Conservation (phyloP, 768 basidiomycete species). For the Boletus rubescentipes region DNA sequence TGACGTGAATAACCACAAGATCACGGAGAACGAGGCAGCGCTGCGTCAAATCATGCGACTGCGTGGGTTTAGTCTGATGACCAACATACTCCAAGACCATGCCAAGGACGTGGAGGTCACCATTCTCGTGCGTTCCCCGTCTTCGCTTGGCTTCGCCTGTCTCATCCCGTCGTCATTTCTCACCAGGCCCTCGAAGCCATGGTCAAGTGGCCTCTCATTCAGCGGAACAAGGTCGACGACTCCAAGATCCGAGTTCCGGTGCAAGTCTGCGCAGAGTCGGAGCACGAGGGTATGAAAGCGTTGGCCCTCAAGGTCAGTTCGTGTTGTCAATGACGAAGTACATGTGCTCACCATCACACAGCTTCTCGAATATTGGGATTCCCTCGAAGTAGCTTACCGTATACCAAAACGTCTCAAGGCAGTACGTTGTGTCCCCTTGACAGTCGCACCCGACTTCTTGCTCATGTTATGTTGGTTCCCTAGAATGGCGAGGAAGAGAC, state of each 20-base stretch:
- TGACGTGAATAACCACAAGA: constrained; percentile 43
- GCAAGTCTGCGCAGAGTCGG: constrained; percentile 48
- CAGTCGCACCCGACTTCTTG: not conserved
- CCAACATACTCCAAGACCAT: constrained; percentile 80
- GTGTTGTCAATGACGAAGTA: not conserved
- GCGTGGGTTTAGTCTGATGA: constrained; percentile 92
- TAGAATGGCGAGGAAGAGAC: constrained; percentile 35
- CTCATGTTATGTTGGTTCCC: not conserved
- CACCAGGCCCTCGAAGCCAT: constrained; percentile 64
- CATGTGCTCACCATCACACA: too few species aligned
- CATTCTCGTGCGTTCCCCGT: constrained; percentile 52
- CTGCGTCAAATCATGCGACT: constrained; percentile 85
- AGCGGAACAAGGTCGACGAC: constrained; percentile 91
- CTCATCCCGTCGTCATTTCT: not conserved
- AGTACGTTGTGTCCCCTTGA: constrained; percentile 25
- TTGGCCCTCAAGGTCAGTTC: constrained; percentile 61
- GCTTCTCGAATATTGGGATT: constrained; percentile 81
- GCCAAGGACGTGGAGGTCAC: constrained; percentile 66
- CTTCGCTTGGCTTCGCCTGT: not conserved
- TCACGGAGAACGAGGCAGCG: constrained; percentile 79
- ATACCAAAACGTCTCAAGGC: constrained; percentile 73
- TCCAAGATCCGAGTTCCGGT: constrained; percentile 70
- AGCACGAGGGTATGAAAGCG: constrained; percentile 54
- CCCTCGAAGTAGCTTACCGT: constrained; percentile 73
- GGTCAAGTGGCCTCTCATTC: constrained; percentile 75